Base-by-base conservation (phyloP, 331 rosid genomes). In the Spiraea crenata region DNA sequence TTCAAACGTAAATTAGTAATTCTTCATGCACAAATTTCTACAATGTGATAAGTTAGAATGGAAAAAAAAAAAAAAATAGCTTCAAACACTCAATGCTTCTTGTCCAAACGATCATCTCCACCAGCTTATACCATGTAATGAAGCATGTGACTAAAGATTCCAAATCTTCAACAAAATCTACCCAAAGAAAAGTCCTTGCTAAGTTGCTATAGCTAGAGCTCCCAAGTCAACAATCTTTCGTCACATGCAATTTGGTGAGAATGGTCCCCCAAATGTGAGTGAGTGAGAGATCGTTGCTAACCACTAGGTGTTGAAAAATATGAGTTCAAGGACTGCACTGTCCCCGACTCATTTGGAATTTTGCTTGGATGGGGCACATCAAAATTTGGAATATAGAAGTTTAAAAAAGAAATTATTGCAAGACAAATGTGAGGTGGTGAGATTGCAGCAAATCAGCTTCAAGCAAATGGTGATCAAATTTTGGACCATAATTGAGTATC, bases 291-390 rank as follows among this genome's bases (percentile, higher is more conserved):
- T 17, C 10, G 49, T 16, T 41, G 39, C 13, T 5, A 60, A 57
- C 49, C 19, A 71, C 57, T 9, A 37, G 50, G 55, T 47, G 20
- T 38, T 7, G 5, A 11, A 61, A 40, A 49, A 38, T 7, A 14
- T 3, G 3, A 7, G 4, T 15, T 20, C 65, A 3, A 1, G 19
- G 63, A 57, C 40, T 59, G 65, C 31, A 38, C 14, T 7, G 65
- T 15, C 65, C 65, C 45, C 65, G 1, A 1, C 44, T 38, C 15
- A 37, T 59, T 59, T 59, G 65, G 65, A 59, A 59, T 59, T 59
- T 59, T 13, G 13, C 12, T 59, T 59, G 44, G 34, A 19, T 6
- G 34, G 46, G 57, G 31, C 34, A 52, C 35, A 52, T 52, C 31
- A 7, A 17, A 25, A 25, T 25, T 17, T 14, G 12, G n/a, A 48